Percentiles rank a stretch among this genome's conserved stretches.
Evolutionary conservation across 352 stramenopile species (phyloP).

Genomic region (Blastocystis sp.): DNA sequence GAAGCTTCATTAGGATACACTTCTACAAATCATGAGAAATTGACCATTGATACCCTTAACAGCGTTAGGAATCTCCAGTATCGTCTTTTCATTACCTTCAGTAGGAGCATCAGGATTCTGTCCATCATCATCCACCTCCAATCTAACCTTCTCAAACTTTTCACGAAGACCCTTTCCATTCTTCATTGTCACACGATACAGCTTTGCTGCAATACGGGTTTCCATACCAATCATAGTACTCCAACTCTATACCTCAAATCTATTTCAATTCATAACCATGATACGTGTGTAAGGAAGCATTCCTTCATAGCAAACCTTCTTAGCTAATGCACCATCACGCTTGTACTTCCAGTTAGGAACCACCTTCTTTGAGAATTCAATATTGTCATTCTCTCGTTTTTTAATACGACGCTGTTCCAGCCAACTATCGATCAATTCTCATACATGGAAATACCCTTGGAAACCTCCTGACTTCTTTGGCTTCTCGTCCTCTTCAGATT

Average conservation of each 20-base stretch:
- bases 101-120: conserved; percentile 50
- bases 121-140: background rate
- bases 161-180: conserved; percentile 35
- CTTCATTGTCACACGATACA: conserved; percentile 49
- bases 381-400: conserved; percentile 57
- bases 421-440: conserved; percentile 11
- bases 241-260: conserved; percentile 29
- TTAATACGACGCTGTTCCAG: conserved; percentile 44
- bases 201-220: conserved; percentile 13
- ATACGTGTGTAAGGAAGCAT: conserved; percentile 58
- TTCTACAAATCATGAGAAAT: background rate
- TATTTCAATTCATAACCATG: background rate
- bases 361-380: conserved; percentile 54
- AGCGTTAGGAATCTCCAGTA: conserved; percentile 33
- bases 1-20: conserved; percentile 33
- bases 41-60: conserved; percentile 1
- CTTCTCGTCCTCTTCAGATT: conserved; percentile 61
- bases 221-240: conserved; percentile 43
- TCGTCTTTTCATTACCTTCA: conserved; percentile 55
- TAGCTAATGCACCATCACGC: conserved; percentile 3
- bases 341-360: conserved; percentile 56
- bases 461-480: conserved; percentile 55
- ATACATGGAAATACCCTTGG: background rate
- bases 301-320: conserved; percentile 63
- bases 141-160: conserved; percentile 14